A percentile compares a stretch with the other conserved stretches of the same genome.
phyloP scores from a whole-genome alignment of 371 early-diverging fungal species.

The Funneliformis caledonium region DNA sequence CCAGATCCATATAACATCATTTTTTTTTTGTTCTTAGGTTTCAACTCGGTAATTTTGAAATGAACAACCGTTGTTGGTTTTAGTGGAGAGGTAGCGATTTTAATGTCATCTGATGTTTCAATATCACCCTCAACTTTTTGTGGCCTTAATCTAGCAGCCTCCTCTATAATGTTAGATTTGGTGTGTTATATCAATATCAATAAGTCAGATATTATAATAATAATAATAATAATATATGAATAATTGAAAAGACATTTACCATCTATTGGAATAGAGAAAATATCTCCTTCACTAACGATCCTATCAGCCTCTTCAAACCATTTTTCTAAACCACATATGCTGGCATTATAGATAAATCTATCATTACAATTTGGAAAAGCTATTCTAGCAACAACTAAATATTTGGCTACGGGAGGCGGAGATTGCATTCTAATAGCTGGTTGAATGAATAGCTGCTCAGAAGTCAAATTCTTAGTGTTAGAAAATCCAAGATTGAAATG shows the following conservation, averaged over 20 bases:
- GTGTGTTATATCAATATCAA: slow-evolving; percentile 26
- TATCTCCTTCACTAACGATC: slow-evolving; percentile 74
- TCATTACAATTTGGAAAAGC: slow-evolving; percentile 77
- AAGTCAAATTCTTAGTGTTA: slow-evolving; percentile 42
- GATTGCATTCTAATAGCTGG: slow-evolving; percentile 48
- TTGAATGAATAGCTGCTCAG: slow-evolving; percentile 43
- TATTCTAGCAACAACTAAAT: slow-evolving; percentile 75
- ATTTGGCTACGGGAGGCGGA: slow-evolving; percentile 64
- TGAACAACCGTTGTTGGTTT: slow-evolving; percentile 54
- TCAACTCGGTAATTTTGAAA: slow-evolving; percentile 60
- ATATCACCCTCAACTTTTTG: slow-evolving; percentile 27
- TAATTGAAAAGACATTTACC: slow-evolving; percentile 48
- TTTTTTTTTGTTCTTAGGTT: slow-evolving; percentile 38
- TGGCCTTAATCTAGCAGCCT: slow-evolving; percentile 33
- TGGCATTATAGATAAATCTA: slow-evolving; percentile 64
- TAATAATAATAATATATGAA: slow-evolving; percentile 41
- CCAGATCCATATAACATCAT: slow-evolving; percentile 42
- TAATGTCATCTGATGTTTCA: slow-evolving; percentile 32
- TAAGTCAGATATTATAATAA: slow-evolving; percentile 35
- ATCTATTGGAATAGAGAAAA: slow-evolving; percentile 73
- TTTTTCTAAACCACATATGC: slow-evolving; percentile 64
- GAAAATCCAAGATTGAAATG: slow-evolving; percentile 64
- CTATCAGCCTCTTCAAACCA: slow-evolving; percentile 75
- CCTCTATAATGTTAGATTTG: background rate
- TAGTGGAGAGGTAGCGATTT: slow-evolving; percentile 36